Percentiles rank a stretch among this genome's conserved stretches.
phyloP scores from a whole-genome alignment of 345 rosid species.

The Abelmoschus esculentus region DNA sequence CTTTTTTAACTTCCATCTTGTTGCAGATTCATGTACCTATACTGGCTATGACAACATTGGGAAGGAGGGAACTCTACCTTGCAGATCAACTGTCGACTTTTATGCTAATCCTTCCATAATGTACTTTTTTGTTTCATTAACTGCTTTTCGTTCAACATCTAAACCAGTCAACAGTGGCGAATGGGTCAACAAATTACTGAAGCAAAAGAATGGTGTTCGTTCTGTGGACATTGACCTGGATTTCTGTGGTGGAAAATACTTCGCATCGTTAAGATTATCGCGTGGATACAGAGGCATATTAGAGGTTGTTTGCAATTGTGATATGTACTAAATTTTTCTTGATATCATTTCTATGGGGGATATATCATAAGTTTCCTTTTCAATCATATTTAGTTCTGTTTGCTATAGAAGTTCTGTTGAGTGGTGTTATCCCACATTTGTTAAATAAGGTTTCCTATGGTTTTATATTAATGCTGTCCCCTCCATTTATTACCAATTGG shows the following conservation, averaged over 20 bases:
- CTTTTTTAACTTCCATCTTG: constrained; percentile 23
- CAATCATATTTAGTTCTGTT: constrained; percentile 14
- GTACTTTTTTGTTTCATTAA: constrained; percentile 55
- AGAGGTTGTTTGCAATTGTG: constrained; percentile 46
- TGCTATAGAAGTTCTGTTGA: constrained; percentile 6
- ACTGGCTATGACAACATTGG: constrained; percentile 39
- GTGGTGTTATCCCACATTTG: not conserved
- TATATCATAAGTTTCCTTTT: not conserved
- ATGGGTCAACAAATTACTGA: constrained; percentile 73
- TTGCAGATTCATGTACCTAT: constrained; percentile 40
- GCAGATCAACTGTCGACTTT: constrained; percentile 68
- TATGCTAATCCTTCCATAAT: constrained; percentile 71
- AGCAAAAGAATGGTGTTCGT: constrained; percentile 42
- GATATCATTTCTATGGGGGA: not conserved
- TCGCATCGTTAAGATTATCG: constrained; percentile 67
- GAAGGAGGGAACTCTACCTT: constrained; percentile 65
- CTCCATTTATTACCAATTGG: not conserved
- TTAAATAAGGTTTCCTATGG: not conserved
- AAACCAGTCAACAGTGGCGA: constrained; percentile 78
- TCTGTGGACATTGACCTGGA: constrained; percentile 73
- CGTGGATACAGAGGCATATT: constrained; percentile 76
- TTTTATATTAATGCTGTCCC: not conserved
- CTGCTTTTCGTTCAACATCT: constrained; percentile 53
- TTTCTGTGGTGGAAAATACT: constrained; percentile 73
- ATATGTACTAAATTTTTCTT: not conserved